Evolutionary conservation across 1,139 yeast genomes (phyloP).

Genomic region (Nematodospora anomalae): DNA sequence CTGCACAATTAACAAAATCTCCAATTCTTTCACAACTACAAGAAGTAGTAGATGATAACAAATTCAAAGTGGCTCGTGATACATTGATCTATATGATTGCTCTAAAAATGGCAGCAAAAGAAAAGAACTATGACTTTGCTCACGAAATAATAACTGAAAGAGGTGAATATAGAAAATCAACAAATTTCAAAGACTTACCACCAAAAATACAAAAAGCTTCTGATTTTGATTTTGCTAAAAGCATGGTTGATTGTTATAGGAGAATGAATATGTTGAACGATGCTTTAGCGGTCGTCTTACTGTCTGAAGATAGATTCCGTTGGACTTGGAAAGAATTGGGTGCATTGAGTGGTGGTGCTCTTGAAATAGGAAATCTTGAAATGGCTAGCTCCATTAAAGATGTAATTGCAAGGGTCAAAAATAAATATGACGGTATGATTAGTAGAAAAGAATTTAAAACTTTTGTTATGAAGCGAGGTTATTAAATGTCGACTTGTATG

Average conservation of each 20-base stretch:
- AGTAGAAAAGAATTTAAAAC: conserved; percentile 33
- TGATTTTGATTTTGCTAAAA: conserved; percentile 70
- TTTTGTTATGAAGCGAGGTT: conserved; percentile 35
- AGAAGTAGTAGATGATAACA: background rate
- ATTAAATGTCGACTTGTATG: conserved; percentile 13
- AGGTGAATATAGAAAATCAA: conserved; percentile 66
- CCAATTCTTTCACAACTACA: conserved; percentile 25
- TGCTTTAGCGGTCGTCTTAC: conserved; percentile 64
- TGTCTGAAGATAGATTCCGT: conserved; percentile 66
- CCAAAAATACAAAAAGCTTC: conserved; percentile 40
- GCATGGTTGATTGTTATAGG: conserved; percentile 58
- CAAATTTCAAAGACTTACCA: conserved; percentile 41
- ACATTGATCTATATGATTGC: conserved; percentile 61
- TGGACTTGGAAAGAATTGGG: conserved; percentile 69
- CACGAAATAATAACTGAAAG: conserved; percentile 73
- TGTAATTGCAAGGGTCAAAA: conserved; percentile 35
- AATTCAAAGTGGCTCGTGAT: conserved; percentile 40
- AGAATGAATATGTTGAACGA: conserved; percentile 58
- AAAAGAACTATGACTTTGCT: conserved; percentile 56
- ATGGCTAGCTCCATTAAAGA: conserved; percentile 38
- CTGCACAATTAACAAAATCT: conserved; percentile 21
- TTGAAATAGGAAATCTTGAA: conserved; percentile 48
- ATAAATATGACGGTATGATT: conserved; percentile 41
- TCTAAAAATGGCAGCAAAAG: conserved; percentile 62
- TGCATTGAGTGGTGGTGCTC: conserved; percentile 47